Base-by-base conservation (phyloP, 1,284 basidiomycete genomes). In the Heliocybe sulcata region DNA sequence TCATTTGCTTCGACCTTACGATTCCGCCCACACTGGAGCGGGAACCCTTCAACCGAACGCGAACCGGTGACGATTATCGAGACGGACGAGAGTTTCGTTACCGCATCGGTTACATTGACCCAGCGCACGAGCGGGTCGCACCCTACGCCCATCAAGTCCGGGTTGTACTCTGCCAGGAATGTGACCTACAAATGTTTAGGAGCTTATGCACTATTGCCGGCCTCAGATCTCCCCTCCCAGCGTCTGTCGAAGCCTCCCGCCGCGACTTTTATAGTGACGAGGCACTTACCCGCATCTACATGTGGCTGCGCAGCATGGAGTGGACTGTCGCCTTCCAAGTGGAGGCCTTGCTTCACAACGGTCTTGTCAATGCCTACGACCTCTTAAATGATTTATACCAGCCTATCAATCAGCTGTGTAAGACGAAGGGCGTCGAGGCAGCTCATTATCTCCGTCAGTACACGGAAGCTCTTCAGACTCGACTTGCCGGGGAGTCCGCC, bases 261-360 rank as follows among this genome's bases (percentile, higher is more conserved):
- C 70, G 70, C 45, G 70, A 67, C 0, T 83, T 87, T 59, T 88
- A 84, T 61, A 60, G 67, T 0, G 59, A 62, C 10, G 78, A 70
- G 58, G 69, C 68, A 29, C 70, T 90, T 1, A 68, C 75, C 58
- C 67, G 67, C 20, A 63, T 86, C 22, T 68, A 71, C 16, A 64
- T 59, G 12, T 72, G 74, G 65, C 60, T 85, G 35, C 63, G 67
- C 19, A 65, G 65, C 14, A 73, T 81, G 45, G 66, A 62, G 16
- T 88, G 85, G 83, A 64, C 72, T 2, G 73, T 87, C 45, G 82
- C 82, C 1, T 90, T 89, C 62, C 87, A 90, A 65, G 68, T 89
- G 33, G 86, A 87, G 63, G 76, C 80, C 0, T 69, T 89, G 14
- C 63, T 90, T 8, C 79, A 73, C 35, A 85, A 85, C 58, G 76